Percentiles rank a stretch among this genome's conserved stretches.
Conservation (phyloP, 805 yeast genomes). For the Sporopachydermia lactativora region DNA sequence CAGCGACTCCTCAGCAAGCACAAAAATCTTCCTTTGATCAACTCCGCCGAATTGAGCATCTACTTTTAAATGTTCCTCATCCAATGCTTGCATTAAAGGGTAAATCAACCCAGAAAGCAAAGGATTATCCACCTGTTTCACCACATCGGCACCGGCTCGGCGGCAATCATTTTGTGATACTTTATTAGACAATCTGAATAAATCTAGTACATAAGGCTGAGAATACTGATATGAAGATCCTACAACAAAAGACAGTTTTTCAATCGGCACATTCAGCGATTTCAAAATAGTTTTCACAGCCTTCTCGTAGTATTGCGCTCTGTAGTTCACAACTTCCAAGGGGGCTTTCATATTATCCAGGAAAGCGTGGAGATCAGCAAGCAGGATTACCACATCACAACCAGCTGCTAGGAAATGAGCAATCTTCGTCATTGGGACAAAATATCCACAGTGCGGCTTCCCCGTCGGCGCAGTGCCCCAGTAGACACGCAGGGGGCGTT, state of each 20-base stretch:
- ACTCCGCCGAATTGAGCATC: constrained; percentile 99
- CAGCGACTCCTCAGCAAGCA: constrained; percentile 89
- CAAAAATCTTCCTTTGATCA: constrained; percentile 96
- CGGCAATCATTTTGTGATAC: constrained; percentile 94
- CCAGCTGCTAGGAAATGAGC: constrained; percentile 95
- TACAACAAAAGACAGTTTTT: constrained; percentile 64
- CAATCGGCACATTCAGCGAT: constrained; percentile 86
- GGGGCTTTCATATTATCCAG: constrained; percentile 98
- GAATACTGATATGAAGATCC: constrained; percentile 86
- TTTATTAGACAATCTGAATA: constrained; percentile 69
- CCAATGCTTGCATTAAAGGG: constrained; percentile 98
- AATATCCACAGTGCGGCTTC: constrained; percentile 96
- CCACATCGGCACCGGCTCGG: constrained; percentile 99
- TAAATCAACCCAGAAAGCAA: constrained; percentile 85
- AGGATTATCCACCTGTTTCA: constrained; percentile 93
- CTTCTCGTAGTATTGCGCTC: constrained; percentile 82
- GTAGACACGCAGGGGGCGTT: constrained; percentile 75
- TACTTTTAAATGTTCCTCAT: constrained; percentile 75
- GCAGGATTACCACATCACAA: constrained; percentile 77
- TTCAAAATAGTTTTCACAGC: constrained; percentile 74
- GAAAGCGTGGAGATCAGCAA: constrained; percentile 95
- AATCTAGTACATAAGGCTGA: constrained; percentile 72
- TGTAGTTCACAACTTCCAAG: constrained; percentile 72
- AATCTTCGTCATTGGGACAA: constrained; percentile 93
- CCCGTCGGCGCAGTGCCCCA: constrained; percentile 99